phyloP scores from a whole-genome alignment of 495 filamentous ascomycete genomes.

The Lasiosphaeris hirsuta region DNA sequence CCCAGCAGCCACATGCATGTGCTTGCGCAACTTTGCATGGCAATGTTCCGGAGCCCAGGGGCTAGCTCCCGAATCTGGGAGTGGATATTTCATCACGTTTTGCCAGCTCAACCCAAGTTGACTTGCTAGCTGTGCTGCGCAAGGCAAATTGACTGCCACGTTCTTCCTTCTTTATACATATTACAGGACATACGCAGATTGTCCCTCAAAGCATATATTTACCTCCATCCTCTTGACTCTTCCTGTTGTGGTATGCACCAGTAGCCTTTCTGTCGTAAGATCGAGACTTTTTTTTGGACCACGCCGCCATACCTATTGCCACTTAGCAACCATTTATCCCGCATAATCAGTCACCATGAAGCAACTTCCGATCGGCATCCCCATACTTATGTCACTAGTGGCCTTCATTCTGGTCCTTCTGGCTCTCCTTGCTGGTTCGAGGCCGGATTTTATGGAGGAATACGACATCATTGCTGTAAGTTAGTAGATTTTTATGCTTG shows the following conservation, averaged over 20 bases:
- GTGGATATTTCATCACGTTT: too few relatives aligned
- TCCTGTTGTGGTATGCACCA: background rate
- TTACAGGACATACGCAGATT: too few relatives aligned
- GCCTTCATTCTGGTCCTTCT: conserved; percentile 67
- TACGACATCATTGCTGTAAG: conserved; percentile 66
- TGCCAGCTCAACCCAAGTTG: too few relatives aligned
- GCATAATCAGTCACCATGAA: conserved; percentile 12
- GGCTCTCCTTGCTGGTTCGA: conserved; percentile 67
- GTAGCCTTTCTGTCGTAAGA: background rate
- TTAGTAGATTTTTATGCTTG: background rate
- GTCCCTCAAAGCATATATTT: background rate
- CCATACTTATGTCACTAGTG: conserved; percentile 34
- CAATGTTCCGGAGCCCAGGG: too few relatives aligned
- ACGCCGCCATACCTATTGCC: background rate
- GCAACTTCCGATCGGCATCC: conserved; percentile 16
- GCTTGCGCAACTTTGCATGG: background rate
- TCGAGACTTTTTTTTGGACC: background rate
- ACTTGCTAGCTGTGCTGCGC: too few relatives aligned
- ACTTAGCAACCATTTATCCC: background rate
- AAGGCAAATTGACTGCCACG: too few relatives aligned
- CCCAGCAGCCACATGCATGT: background rate
- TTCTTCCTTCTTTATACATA: too few relatives aligned
- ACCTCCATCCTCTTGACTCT: background rate
- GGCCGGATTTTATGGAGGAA: conserved; percentile 56
- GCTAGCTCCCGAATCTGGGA: too few relatives aligned